Base-by-base conservation (phyloP, 805 yeast species). In the Metschnikowia drakensbergensis region DNA sequence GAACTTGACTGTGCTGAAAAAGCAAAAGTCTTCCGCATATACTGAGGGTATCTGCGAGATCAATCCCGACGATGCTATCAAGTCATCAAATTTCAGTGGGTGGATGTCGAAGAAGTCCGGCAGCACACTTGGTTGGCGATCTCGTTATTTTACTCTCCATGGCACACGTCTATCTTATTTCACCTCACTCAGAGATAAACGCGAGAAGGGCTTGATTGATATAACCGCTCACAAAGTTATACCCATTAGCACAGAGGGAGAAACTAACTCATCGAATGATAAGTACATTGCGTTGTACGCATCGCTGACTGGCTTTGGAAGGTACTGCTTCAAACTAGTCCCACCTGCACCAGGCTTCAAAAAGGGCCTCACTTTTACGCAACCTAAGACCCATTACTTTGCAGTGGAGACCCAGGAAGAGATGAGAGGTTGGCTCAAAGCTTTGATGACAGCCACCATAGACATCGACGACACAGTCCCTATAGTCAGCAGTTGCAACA, bases 321-420 rank as follows among this genome's bases (percentile, higher is more conserved):
- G 96, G 36, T 88, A 82, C 63, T 89, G 96, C 60, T 92, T 94
- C 74, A 91, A 91, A 66, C 65, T 94, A 9, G 81, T 91, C 3
- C 99, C 99, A 7, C 99, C 99, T 0, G 96, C 96, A 2, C 98
- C 98, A 0, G 99, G 99, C 0, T 88, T 92, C 46, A 84, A 85
- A 55, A 92, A 91, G 68, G 98, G 98, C 0, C 79, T 94, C 49
- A 91, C 96, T 0, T 94, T 94, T 65, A 94, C 99, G 0, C 96
- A 91, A 54, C 99, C 96, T 28, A 88, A 90, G 56, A 87, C 90
- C 6, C 99, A 94, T 61, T 94, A 86, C 66, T 94, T 94, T 76
- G 97, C 98, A 0, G 97, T 92, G 38, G 97, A 94, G 43, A 78
- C 88, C 0, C 80, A 77, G 49, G 96, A 89, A 43, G 98, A 92